These are phyloP conservation scores for Aristolochia californica DNA, from an alignment of 164 flowering plant species.

Conservation along the genomic window DNA sequence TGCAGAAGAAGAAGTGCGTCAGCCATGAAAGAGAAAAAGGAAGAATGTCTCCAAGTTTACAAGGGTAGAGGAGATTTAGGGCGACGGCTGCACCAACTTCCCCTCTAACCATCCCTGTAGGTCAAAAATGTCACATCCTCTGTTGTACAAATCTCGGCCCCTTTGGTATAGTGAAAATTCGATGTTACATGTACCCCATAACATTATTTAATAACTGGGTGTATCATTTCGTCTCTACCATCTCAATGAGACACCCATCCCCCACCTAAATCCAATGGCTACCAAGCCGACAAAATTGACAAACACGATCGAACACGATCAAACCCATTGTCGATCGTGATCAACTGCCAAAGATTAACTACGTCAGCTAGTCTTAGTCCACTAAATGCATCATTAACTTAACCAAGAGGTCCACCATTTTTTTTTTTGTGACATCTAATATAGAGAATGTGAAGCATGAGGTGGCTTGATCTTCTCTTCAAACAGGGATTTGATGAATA, in stretches of 20 bases:
- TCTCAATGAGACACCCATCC: no score
- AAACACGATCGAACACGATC: neutral
- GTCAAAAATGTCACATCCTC: conserved; percentile 28
- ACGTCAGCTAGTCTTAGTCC: no score
- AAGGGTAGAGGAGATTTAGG: conserved; percentile 10
- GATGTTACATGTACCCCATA: no score
- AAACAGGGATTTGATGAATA: neutral
- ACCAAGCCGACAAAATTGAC: conserved; percentile 7
- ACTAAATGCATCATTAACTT: neutral
- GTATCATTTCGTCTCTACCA: no score
- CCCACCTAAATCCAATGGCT: no score
- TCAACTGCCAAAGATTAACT: no score
- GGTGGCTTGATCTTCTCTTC: neutral
- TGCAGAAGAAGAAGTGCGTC: conserved; percentile 2
- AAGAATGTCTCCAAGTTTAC: conserved; percentile 10
- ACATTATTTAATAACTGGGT: no score
- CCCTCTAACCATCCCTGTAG: conserved; percentile 23
- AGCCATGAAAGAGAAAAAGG: conserved; percentile 5
- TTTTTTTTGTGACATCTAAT: neutral
- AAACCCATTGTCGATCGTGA: no score
- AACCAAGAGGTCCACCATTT: neutral
- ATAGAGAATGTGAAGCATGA: neutral
- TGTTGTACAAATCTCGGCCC: no score
- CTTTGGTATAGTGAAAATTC: no score
- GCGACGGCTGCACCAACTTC: conserved; percentile 46